A percentile compares a stretch with the other conserved stretches of the same genome.
Conservation (phyloP, 2,329 filamentous ascomycete genomes). For the Neophaeococcomyces aloes region DNA sequence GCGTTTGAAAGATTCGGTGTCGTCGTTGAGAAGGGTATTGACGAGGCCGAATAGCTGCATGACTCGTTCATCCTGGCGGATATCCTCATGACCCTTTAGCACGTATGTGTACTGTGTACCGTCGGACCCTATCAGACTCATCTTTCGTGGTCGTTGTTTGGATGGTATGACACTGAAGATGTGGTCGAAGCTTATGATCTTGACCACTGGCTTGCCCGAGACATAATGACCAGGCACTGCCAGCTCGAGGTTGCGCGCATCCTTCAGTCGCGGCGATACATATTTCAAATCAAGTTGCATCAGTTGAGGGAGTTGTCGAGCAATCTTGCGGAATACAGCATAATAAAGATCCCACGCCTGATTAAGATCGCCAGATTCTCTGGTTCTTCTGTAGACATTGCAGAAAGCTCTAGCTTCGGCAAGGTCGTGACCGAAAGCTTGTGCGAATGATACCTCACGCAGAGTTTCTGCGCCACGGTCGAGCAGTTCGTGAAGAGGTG, state of each 20-base stretch:
- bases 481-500: slow-evolving; percentile 81
- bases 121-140: slow-evolving; percentile 80
- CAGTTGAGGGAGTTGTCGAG: slow-evolving; percentile 81
- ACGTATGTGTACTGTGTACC: slow-evolving; percentile 77
- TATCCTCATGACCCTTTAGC: slow-evolving; percentile 98
- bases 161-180: slow-evolving; percentile 89
- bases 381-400: slow-evolving; percentile 76
- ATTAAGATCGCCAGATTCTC: slow-evolving; percentile 87
- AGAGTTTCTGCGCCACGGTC: slow-evolving; percentile 87
- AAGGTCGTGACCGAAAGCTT: slow-evolving; percentile 91
- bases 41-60: slow-evolving; percentile 98
- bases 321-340: slow-evolving; percentile 93
- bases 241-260: slow-evolving; percentile 74
- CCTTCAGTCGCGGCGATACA: slow-evolving; percentile 86
- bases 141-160: slow-evolving; percentile 87
- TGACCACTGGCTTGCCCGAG: slow-evolving; percentile 66
- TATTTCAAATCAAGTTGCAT: slow-evolving; percentile 91
- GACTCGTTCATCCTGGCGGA: slow-evolving; percentile 94
- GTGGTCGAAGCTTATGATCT: slow-evolving; percentile 80
- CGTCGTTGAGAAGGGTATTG: slow-evolving; percentile 87
- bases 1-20: slow-evolving; percentile 92
- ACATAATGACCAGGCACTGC: slow-evolving; percentile 93
- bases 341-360: slow-evolving; percentile 99
- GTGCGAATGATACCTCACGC: slow-evolving; percentile 91
- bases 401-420: slow-evolving; percentile 95